Conservation (phyloP, 1,284 basidiomycete species). For the Grifola frondosa region DNA sequence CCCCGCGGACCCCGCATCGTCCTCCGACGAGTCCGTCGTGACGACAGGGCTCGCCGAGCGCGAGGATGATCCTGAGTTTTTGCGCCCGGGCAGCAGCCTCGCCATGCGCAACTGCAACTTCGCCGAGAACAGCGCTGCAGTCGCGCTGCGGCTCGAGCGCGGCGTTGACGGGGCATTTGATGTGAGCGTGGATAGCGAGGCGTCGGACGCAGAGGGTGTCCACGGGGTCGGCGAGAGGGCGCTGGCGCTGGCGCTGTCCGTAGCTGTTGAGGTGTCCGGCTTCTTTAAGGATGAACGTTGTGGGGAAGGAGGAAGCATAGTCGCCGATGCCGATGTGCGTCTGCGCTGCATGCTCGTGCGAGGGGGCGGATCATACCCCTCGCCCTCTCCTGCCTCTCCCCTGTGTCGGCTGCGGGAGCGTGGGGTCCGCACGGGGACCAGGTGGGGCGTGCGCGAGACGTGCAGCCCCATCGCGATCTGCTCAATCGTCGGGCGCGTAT, state of each 20-base stretch:
- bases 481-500: conserved; percentile 60
- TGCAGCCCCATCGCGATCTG: conserved; percentile 78
- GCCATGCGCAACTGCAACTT: conserved; percentile 45
- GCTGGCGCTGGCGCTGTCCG: conserved; percentile 33
- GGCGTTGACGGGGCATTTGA: conserved; percentile 41
- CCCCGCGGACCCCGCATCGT: conserved; percentile 24
- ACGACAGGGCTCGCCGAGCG: conserved; percentile 15
- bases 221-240: conserved; percentile 38
- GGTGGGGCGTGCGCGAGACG: conserved; percentile 68
- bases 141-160: conserved; percentile 34
- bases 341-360: conserved; percentile 25
- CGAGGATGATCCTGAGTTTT: conserved; percentile 17
- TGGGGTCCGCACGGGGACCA: conserved; percentile 42
- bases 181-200: conserved; percentile 43
- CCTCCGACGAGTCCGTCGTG: conserved; percentile 20
- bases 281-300: conserved; percentile 66
- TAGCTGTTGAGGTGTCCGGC: conserved; percentile 30
- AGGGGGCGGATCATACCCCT: no score
- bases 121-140: conserved; percentile 35
- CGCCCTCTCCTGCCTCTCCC: no score
- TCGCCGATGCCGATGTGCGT: conserved; percentile 28
- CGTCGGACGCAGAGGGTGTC: no score
- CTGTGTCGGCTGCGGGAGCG: no score
- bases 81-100: conserved; percentile 40
- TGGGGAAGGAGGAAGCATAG: conserved; percentile 50